phyloP scores from a whole-genome alignment of 164 flowering plant species.

The Piper betle region DNA sequence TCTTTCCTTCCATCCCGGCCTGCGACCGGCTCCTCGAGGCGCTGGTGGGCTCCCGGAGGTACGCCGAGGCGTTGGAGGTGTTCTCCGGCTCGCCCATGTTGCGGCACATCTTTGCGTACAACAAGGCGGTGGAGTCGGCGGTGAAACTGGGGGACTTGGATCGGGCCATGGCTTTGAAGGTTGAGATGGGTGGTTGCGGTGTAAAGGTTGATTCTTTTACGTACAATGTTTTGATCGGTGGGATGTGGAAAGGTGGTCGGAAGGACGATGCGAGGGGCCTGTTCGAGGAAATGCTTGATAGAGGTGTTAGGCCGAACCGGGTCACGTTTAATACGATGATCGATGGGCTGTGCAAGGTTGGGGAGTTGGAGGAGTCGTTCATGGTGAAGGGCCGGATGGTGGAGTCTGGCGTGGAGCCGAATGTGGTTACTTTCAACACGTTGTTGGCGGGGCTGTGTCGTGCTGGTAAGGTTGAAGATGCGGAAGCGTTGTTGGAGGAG shows the following conservation, averaged over 20 bases:
- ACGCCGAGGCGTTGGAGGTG: conserved; percentile 1
- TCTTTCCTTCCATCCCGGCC: conserved; percentile 1
- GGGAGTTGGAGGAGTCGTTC: conserved; percentile 39
- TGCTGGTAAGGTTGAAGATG: conserved; percentile 32
- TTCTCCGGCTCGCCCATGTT: conserved; percentile 8
- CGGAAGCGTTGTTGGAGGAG: conserved; percentile 28
- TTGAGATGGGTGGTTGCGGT: conserved; percentile 27
- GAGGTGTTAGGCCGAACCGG: conserved; percentile 17
- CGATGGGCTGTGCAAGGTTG: conserved; percentile 55
- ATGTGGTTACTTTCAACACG: conserved; percentile 43
- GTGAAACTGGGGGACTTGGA: conserved; percentile 46
- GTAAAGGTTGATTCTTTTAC: conserved; percentile 30
- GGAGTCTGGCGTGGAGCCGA: conserved; percentile 24
- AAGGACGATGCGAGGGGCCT: conserved; percentile 34
- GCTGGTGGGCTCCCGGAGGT: conserved; percentile 1
- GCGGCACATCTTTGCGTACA: conserved; percentile 34
- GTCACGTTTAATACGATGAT: conserved; percentile 55
- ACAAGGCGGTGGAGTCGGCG: conserved; percentile 59
- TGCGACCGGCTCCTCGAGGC: conserved; percentile 3
- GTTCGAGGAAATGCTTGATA: conserved; percentile 52
- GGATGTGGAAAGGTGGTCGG: conserved; percentile 43
- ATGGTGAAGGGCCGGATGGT: conserved; percentile 35
- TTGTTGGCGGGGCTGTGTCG: conserved; percentile 47
- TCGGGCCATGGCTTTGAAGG: conserved; percentile 28
- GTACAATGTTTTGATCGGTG: conserved; percentile 53